Conservation (phyloP, 1,284 basidiomycete species). For the Abortiporus biennis region DNA sequence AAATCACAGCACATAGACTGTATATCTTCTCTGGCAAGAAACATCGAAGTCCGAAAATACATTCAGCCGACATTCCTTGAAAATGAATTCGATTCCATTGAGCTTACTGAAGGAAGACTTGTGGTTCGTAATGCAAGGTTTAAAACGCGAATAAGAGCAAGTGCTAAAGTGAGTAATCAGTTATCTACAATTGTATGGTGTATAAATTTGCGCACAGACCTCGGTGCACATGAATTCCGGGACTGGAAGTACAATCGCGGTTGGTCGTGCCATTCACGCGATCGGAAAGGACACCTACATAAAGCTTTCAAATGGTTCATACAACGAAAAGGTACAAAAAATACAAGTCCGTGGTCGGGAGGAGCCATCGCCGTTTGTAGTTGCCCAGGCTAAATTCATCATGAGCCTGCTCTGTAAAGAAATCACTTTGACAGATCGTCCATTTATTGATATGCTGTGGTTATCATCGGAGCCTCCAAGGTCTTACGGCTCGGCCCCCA, state of each 20-base stretch:
- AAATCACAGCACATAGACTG: conserved; percentile 1
- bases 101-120: conserved; percentile 2
- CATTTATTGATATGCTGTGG: conserved; percentile 10
- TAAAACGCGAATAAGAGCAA: conserved; percentile 7
- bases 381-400: conserved; percentile 11
- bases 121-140: conserved; percentile 6
- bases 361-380: conserved; percentile 12
- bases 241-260: not conserved
- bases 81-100: conserved; percentile 9
- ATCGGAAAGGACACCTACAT: conserved; percentile 5
- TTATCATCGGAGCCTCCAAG: conserved; percentile 1
- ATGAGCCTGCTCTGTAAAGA: conserved; percentile 3
- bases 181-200: not conserved
- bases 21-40: conserved; percentile 3
- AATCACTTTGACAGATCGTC: not conserved
- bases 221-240: conserved; percentile 1
- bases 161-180: conserved; percentile 2
- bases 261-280: conserved; percentile 4
- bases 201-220: conserved; percentile 2
- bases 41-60: conserved; percentile 4
- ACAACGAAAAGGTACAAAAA: conserved; percentile 6
- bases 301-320: conserved; percentile 4
- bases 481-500: not conserved
- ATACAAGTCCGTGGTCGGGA: conserved; percentile 12
- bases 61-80: conserved; percentile 5